Evolutionary conservation across 2,329 filamentous ascomycete genomes (phyloP).

Genomic region (Penicillium crustosum): DNA sequence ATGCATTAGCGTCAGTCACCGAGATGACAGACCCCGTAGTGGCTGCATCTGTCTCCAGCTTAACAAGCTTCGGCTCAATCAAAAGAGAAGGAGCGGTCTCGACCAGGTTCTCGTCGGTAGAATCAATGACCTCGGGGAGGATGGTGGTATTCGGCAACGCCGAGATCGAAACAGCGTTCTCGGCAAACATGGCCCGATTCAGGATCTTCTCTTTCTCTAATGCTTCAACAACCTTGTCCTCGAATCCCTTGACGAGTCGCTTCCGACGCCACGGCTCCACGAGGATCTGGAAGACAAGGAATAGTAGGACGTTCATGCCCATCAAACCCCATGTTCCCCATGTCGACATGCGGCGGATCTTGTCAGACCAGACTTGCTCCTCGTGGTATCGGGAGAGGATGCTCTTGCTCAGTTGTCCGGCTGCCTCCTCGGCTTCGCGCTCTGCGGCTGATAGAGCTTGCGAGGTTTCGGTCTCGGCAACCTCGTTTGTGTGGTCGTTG

Average conservation of each 20-base stretch:
- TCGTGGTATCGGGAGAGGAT: conserved; percentile 95
- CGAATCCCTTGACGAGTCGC: conserved; percentile 78
- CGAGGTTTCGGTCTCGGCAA: conserved; percentile 71
- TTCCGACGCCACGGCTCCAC: conserved; percentile 89
- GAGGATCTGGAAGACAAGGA: conserved; percentile 81
- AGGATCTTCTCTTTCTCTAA: conserved; percentile 66
- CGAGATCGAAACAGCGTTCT: conserved; percentile 6
- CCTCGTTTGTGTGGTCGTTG: conserved; percentile 89
- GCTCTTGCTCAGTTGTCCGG: conserved; percentile 71
- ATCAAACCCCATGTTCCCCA: conserved; percentile 99
- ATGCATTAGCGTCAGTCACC: neutral
- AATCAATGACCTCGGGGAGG: conserved; percentile 17
- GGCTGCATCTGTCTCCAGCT: conserved; percentile 3
- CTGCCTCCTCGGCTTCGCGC: conserved; percentile 73
- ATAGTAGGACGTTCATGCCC: conserved; percentile 90
- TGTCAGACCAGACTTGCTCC: conserved; percentile 98
- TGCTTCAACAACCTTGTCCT: conserved; percentile 70
- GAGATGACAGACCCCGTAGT: conserved; percentile 1
- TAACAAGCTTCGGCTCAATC: neutral
- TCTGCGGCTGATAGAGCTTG: conserved; percentile 73
- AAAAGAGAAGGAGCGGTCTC: conserved; percentile 4
- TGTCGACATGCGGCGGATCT: conserved; percentile 91
- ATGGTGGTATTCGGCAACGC: neutral
- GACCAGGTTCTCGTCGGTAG: neutral
- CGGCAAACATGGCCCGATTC: conserved; percentile 16